Evolutionary conservation across 495 filamentous ascomycete genomes (phyloP).

Genomic region (Venustampulla echinocandica): DNA sequence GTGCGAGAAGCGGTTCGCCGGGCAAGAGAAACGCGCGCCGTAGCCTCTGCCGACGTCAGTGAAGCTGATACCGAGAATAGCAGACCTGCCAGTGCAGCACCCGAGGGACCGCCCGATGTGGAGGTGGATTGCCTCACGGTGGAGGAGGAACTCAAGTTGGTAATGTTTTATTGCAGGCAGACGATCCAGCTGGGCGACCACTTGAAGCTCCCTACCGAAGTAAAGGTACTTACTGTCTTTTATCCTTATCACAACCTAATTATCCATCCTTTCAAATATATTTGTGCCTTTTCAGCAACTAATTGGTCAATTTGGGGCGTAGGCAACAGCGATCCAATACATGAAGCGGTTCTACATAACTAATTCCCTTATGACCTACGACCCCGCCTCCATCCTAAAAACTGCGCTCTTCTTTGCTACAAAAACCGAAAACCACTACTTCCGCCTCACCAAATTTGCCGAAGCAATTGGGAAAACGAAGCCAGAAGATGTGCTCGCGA

Average conservation of each 20-base stretch:
- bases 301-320: too few relatives aligned
- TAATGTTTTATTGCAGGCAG: slow-evolving; percentile 70
- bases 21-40: slow-evolving; percentile 28
- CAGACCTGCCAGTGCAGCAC: slow-evolving; percentile 8
- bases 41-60: slow-evolving; percentile 28
- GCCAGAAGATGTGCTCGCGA: slow-evolving; percentile 70
- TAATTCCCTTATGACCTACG: slow-evolving; percentile 91
- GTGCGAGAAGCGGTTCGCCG: slow-evolving; percentile 56
- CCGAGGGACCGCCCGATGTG: slow-evolving; percentile 34
- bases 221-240: slow-evolving; percentile 46
- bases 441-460: slow-evolving; percentile 52
- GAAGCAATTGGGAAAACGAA: slow-evolving; percentile 53
- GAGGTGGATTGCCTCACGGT: slow-evolving; percentile 67
- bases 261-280: too few relatives aligned
- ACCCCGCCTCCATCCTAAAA: slow-evolving; percentile 75
- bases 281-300: too few relatives aligned
- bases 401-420: slow-evolving; percentile 84
- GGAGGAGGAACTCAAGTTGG: slow-evolving; percentile 73
- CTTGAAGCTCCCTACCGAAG: slow-evolving; percentile 69
- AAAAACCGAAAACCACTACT: slow-evolving; percentile 81
- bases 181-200: slow-evolving; percentile 66
- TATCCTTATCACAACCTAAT: too few relatives aligned
- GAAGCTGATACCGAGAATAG: slow-evolving; percentile 18
- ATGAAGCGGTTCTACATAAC: slow-evolving; percentile 90
- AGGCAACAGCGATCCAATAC: slow-evolving; percentile 87